These are phyloP conservation scores for Wickerhamiella siamensis DNA, from an alignment of 805 yeast genomes.

Conservation along the genomic window DNA sequence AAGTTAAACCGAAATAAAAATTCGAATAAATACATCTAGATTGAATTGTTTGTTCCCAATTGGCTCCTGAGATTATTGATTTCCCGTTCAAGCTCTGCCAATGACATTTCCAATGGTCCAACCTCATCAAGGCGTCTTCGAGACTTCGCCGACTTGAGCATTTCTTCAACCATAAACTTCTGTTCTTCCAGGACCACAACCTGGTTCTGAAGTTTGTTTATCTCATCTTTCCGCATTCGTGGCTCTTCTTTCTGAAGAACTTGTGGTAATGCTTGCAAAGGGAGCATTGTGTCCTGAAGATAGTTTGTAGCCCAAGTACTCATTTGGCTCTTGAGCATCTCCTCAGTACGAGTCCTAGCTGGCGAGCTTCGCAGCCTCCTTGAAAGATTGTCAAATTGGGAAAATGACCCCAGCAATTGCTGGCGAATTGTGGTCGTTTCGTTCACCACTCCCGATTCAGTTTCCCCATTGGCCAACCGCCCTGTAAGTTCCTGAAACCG, in stretches of 20 bases:
- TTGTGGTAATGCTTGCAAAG: conserved; percentile 46
- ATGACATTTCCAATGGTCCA: neutral
- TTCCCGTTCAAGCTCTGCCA: neutral
- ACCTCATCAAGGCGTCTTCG: conserved; percentile 1
- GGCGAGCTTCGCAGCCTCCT: conserved; percentile 28
- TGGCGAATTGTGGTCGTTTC: conserved; percentile 24
- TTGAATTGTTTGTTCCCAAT: neutral
- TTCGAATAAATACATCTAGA: no score
- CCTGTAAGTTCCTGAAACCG: conserved; percentile 29
- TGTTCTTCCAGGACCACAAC: conserved; percentile 84
- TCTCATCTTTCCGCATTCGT: conserved; percentile 18
- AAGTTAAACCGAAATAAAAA: no score
- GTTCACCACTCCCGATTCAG: conserved; percentile 5
- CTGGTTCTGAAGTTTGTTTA: conserved; percentile 29
- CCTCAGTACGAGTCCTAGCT: conserved; percentile 31
- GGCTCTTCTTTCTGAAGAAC: conserved; percentile 23
- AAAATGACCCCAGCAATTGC: conserved; percentile 35
- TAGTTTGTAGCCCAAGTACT: conserved; percentile 42
- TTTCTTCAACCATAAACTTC: conserved; percentile 49
- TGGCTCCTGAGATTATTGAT: neutral
- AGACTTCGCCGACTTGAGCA: conserved; percentile 46
- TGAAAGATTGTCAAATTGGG: conserved; percentile 36
- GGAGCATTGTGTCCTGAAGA: conserved; percentile 52
- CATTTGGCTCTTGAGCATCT: conserved; percentile 37
- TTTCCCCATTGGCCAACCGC: conserved; percentile 24